phyloP scores from a whole-genome alignment of 768 basidiomycete species.

The Xanthoconium stramineum region DNA sequence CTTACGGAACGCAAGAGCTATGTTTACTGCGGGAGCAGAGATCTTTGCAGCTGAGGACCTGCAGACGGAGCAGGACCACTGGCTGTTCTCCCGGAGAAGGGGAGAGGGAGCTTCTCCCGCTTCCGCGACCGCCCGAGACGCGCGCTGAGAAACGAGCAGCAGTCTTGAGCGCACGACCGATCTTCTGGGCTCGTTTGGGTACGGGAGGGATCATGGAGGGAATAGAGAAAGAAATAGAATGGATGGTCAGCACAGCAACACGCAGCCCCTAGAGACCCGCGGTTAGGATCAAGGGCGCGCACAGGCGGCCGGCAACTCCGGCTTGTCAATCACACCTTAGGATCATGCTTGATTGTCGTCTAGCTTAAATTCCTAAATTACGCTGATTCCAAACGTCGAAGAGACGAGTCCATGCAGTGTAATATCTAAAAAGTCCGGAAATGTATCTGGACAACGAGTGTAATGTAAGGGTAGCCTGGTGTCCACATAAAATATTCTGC shows the following conservation, averaged over 20 bases:
- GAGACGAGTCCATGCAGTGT: background rate
- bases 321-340: too few species aligned
- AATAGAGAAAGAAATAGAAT: background rate
- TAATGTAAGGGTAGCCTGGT: background rate
- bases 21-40: conserved; percentile 63
- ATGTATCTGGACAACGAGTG: background rate
- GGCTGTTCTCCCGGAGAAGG: conserved; percentile 64
- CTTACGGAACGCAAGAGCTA: conserved; percentile 77
- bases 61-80: conserved; percentile 62
- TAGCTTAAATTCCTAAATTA: too few species aligned
- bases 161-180: conserved; percentile 57
- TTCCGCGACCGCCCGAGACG: conserved; percentile 40
- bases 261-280: conserved; percentile 10
- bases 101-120: conserved; percentile 33
- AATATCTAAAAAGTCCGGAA: background rate
- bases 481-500: background rate
- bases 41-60: conserved; percentile 61
- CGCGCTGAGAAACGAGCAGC: conserved; percentile 55
- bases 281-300: background rate
- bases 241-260: conserved; percentile 10
- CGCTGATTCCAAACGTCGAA: background rate
- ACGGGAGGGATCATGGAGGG: conserved; percentile 30
- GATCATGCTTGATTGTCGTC: too few species aligned
- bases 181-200: conserved; percentile 46
- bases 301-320: too few species aligned